Conservation (phyloP, 2,329 filamentous ascomycete genomes). For the Sporothrix mexicana region DNA sequence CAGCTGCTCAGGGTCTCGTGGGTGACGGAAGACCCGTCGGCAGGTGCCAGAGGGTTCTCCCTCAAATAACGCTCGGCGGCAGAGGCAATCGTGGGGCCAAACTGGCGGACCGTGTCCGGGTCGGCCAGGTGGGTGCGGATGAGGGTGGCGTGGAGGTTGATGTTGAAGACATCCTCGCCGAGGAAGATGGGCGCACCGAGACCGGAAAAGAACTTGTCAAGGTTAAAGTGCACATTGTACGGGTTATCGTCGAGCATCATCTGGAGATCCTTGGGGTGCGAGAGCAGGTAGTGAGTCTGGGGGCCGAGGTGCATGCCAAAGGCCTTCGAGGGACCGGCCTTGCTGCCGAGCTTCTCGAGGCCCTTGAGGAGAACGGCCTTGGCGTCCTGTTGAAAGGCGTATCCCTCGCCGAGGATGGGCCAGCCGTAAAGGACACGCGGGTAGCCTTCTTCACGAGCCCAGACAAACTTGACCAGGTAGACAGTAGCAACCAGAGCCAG, state of each 20-base stretch:
- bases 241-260: conserved; percentile 35
- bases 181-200: conserved; percentile 32
- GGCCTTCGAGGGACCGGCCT: conserved; percentile 13
- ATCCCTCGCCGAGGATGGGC: conserved; percentile 30
- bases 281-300: conserved; percentile 31
- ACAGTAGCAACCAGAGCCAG: not conserved
- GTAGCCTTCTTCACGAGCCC: not conserved
- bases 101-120: conserved; percentile 24
- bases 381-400: conserved; percentile 28
- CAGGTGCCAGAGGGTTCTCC: conserved; percentile 19
- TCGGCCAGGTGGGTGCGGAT: conserved; percentile 32
- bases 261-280: conserved; percentile 26
- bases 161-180: conserved; percentile 28
- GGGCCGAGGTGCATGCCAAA: conserved; percentile 33
- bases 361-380: conserved; percentile 27
- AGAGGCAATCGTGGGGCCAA: conserved; percentile 26
- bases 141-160: conserved; percentile 31
- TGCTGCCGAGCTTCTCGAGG: conserved; percentile 10
- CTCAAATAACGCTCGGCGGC: conserved; percentile 29
- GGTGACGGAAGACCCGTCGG: not conserved
- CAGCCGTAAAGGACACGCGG: conserved; percentile 26
- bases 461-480: not conserved
- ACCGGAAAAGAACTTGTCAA: conserved; percentile 30
- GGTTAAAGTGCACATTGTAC: conserved; percentile 31
- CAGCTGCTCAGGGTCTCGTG: conserved; percentile 23